Evolutionary conservation across 1,139 yeast genomes (phyloP), one percentile per base, ranked within the genome.

Genomic region (Yamadazyma friedrichii): DNA sequence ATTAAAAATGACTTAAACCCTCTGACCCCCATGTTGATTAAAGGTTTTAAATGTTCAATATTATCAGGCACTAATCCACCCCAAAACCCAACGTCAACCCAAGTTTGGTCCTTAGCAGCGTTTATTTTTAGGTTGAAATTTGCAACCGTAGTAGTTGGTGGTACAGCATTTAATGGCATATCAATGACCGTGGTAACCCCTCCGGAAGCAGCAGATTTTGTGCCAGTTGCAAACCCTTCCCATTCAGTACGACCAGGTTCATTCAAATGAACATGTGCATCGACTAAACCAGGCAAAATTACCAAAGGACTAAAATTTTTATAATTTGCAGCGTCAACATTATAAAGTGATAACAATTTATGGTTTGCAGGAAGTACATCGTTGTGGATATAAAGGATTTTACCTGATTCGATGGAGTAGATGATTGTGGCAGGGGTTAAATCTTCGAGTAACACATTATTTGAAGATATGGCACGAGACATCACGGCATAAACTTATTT

Each of bases 1-100:
- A 89, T 88, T 67, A 89, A 66, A 54, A 91, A 91, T 28, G 95
- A 93, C 59, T 89, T 89, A 67, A 89, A 89, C 0, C 97, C 97
- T 41, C 96, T 73, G 3, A 89, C 96, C 35, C 97, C 97, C 55
- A 87, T 83, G 43, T 79, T 64, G 44, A 88, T 82, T 51, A 91
- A 72, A 0, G 96, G 95, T 17, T 76, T 68, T 49, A 89, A 70
- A 50, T 87, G 82, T 10, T 74, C 65, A 43, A 83, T 59, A 60
- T 91, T 91, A 43, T 74, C 76, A 4, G 97, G 98, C 30, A 91
- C 77, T 48, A 89, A 67, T 0, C 97, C 98, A 41, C 97, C 98
- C 97, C 97, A 91, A 61, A 91, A 89, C 0, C 89, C 97, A 10
- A 87, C 89, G 56, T 91, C 96, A 29, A 87, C 94, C 95, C 95